Evolutionary conservation across 768 basidiomycete genomes (phyloP), one percentile per base, ranked within the genome.

Genomic region (Kwoniella pini): DNA sequence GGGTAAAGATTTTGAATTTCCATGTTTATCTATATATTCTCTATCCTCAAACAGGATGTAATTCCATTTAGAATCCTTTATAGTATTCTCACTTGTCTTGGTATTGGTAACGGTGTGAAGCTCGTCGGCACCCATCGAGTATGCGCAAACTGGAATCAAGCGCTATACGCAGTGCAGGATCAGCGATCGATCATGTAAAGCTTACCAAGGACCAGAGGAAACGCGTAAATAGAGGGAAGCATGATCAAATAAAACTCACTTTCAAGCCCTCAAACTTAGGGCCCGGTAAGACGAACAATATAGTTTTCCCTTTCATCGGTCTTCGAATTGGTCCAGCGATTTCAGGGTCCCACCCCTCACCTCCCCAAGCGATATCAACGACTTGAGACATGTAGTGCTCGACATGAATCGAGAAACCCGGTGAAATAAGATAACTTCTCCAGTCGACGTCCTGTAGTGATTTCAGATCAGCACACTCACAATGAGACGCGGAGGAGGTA

Each of bases 41-140:
- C 67, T 46, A 38, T 67, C 67, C 38, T 70, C 65, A 17, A 70
- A 33, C 2, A 73, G 17, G 44, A 70, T 42, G 30, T 60, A 62
- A 49, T 71, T 67, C 51, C 62, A 68, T 1, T 43, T 49, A 31
- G 44, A 38, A 17, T 62, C 60, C 28, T 36, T 57, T 33, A 46
- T 65, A 24, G n/a, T 44, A 45, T n/a, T 39, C 45, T 49, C 51
- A 39, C 52, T 58, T 11, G 52, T 46, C 36, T 31, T 45, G 44
- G n/a, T 17, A n/a, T 59, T 48, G 24, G 39, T 9, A 42, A 59
- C 38, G 2, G 54, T 22, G 0, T 57, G 42, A 45, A 94, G 87
- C 12, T 79, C 80, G 6, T 79, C 77, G 0, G 91, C 89, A 0
- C 91, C 90, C 86, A 93, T 89, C 28, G 85, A 84, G 42, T 90